phyloP scores from a whole-genome alignment of 495 filamentous ascomycete genomes.

The Xylaria longipes region DNA sequence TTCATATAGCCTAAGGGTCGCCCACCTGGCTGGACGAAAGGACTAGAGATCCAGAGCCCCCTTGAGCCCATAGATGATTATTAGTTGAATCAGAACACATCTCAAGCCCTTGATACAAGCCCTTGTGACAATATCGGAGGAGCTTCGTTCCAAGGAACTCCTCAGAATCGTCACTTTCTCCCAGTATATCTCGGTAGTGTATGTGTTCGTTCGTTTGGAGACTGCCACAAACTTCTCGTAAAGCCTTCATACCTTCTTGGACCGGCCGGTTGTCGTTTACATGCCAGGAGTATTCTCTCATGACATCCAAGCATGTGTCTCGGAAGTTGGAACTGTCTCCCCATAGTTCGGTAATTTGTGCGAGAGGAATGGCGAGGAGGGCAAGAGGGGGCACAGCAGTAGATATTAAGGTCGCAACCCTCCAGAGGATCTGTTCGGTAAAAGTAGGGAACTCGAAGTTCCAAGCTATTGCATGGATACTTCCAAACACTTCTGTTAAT shows the following conservation, averaged over 20 bases:
- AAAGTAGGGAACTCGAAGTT: conserved; percentile 49
- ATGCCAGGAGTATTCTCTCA: conserved; percentile 19
- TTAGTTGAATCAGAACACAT: too few species aligned
- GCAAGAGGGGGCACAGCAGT: not conserved
- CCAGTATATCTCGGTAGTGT: conserved; percentile 10
- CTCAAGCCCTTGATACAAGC: too few species aligned
- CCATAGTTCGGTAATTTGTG: not conserved
- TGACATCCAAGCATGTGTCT: conserved; percentile 6
- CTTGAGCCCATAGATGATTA: too few species aligned
- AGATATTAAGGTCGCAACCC: conserved; percentile 28
- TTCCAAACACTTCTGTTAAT: conserved; percentile 36
- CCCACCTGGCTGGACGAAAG: too few species aligned
- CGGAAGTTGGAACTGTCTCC: not conserved
- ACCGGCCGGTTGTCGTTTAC: not conserved
- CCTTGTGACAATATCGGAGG: too few species aligned
- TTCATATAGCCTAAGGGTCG: too few species aligned
- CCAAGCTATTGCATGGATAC: conserved; percentile 46
- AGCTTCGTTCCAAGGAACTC: not conserved
- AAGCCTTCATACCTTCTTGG: not conserved
- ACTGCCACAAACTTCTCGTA: not conserved
- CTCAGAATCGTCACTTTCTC: not conserved
- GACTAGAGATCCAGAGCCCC: too few species aligned
- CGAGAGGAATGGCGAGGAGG: conserved; percentile 1
- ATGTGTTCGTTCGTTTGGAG: not conserved
- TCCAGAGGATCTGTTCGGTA: conserved; percentile 44